phyloP scores from a whole-genome alignment of 176 grass and related monocot species.

The Avena insularis region DNA sequence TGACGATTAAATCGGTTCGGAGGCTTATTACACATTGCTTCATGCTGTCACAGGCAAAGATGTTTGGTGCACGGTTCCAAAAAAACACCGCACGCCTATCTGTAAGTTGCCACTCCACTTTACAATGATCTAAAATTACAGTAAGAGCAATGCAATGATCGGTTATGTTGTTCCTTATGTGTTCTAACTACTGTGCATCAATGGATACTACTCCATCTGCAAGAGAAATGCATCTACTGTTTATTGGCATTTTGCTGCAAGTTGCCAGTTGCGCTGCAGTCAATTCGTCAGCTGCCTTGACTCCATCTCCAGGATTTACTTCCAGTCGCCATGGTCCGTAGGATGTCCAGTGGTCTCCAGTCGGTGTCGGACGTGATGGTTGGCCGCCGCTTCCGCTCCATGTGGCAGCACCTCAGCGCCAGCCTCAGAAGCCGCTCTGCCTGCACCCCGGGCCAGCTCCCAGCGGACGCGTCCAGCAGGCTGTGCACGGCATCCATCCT shows the following conservation, averaged over 20 bases:
- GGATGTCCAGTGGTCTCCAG: conserved; percentile 50
- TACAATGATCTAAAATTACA: neutral
- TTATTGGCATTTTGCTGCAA: neutral
- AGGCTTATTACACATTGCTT: neutral
- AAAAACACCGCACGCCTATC: neutral
- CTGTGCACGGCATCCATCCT: conserved; percentile 35
- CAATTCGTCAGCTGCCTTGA: neutral
- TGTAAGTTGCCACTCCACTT: neutral
- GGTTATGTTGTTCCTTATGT: neutral
- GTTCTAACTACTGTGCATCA: neutral
- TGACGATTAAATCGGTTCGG: too few relatives aligned
- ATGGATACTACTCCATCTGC: neutral
- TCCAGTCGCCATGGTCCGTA: conserved; percentile 31
- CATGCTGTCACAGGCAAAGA: neutral
- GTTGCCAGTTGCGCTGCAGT: neutral
- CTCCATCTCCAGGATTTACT: conserved; percentile 40
- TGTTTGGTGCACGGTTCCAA: neutral
- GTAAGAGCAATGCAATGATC: neutral
- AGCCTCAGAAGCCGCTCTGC: conserved; percentile 41
- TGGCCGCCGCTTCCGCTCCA: conserved; percentile 54
- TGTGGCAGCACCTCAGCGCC: conserved; percentile 51
- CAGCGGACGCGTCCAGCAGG: conserved; percentile 50
- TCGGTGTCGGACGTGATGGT: conserved; percentile 42
- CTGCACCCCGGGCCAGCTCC: conserved; percentile 55
- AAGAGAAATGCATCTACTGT: neutral